Percentiles rank a stretch among this genome's conserved stretches.
These are phyloP conservation scores for Vicia sativa DNA, from an alignment of 306 rosid species.

Conservation along the genomic window DNA sequence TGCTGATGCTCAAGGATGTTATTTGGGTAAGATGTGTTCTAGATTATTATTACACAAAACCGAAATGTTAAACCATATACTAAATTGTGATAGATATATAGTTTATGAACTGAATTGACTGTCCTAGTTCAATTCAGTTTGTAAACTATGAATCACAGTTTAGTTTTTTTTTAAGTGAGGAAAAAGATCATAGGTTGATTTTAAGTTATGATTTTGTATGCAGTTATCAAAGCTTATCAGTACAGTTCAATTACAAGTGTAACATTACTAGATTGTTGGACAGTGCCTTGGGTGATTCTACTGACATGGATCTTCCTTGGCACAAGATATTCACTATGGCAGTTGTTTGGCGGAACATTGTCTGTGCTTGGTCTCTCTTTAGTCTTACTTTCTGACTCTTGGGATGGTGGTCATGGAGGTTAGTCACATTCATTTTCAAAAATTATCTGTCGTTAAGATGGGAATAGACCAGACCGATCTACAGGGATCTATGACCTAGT, in stretches of 20 bases:
- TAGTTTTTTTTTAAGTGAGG: too few species aligned
- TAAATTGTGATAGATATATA: too few species aligned
- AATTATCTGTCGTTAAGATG: too few species aligned
- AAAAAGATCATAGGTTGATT: too few species aligned
- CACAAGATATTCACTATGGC: constrained; percentile 65
- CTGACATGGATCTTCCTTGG: constrained; percentile 65
- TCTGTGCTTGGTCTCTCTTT: constrained; percentile 67
- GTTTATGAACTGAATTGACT: too few species aligned
- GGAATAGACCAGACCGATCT: too few species aligned
- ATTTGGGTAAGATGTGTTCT: too few species aligned
- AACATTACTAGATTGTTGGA: constrained; percentile 66
- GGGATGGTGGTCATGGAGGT: constrained; percentile 65
- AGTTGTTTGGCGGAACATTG: constrained; percentile 54
- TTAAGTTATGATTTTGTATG: constrained; percentile 28
- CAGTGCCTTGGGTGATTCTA: constrained; percentile 64
- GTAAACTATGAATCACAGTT: too few species aligned
- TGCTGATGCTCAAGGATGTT: constrained; percentile 72
- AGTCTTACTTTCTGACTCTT: constrained; percentile 71
- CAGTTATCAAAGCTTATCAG: constrained; percentile 76
- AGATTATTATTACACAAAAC: too few species aligned
- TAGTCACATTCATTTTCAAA: constrained; percentile 46
- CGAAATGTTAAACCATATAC: too few species aligned
- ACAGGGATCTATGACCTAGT: too few species aligned
- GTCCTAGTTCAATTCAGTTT: too few species aligned
- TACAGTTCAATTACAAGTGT: constrained; percentile 71